These are phyloP conservation scores for Phyllostachys edulis DNA, from an alignment of 176 grass and related monocot genomes.

Conservation along the genomic window DNA sequence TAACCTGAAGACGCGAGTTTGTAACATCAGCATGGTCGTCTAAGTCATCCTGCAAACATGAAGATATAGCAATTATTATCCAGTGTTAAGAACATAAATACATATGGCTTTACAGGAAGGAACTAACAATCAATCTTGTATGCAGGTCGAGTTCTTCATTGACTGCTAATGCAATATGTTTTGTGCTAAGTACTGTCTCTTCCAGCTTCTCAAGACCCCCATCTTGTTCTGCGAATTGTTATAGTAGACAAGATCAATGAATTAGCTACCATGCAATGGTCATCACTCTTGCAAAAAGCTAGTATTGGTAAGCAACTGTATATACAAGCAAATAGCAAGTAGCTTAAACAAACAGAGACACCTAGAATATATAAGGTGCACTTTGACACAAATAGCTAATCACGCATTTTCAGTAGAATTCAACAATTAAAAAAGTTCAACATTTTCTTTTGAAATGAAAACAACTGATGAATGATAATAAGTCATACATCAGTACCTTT, in stretches of 20 bases:
- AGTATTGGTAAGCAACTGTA: not conserved
- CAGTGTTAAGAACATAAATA: not conserved
- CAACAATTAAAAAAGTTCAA: not conserved
- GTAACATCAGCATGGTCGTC: slow-evolving; percentile 56
- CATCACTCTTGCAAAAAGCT: not conserved
- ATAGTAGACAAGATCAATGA: not conserved
- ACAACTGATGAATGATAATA: not conserved
- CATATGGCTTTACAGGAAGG: not conserved
- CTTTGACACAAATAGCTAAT: not conserved
- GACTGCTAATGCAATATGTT: slow-evolving; percentile 76
- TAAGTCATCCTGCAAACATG: slow-evolving; percentile 54
- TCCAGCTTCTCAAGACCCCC: slow-evolving; percentile 73
- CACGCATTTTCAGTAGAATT: not conserved
- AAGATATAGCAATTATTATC: not conserved
- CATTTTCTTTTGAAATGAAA: not conserved
- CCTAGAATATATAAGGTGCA: not conserved
- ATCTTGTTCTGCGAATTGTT: slow-evolving; percentile 67
- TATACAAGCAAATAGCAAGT: not conserved
- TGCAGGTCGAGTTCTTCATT: slow-evolving; percentile 74
- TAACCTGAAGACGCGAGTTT: slow-evolving; percentile 58
- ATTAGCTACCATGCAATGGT: not conserved
- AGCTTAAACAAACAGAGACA: not conserved
- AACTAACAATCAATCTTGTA: slow-evolving; percentile 71
- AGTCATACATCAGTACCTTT: slow-evolving; percentile 50
- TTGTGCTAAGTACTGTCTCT: slow-evolving; percentile 72